Evolutionary conservation across 2,329 filamentous ascomycete species (phyloP).

Genomic region (Phyllosticta paracitricarpa): DNA sequence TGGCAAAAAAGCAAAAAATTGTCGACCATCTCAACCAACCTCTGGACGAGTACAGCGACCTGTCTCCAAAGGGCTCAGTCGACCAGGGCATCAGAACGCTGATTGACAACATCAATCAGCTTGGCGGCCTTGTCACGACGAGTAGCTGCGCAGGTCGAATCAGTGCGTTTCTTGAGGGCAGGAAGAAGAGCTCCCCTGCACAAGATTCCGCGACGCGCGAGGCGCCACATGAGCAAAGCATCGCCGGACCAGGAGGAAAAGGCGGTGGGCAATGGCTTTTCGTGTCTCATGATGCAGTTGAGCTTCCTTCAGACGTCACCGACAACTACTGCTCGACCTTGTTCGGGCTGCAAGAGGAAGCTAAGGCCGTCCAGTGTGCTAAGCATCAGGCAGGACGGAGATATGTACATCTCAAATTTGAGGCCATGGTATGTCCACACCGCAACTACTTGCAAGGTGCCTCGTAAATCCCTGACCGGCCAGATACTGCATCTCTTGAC

Average conservation of each 20-base stretch:
- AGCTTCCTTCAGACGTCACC: constrained; percentile 13
- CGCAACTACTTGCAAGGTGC: background rate
- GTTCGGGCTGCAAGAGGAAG: constrained; percentile 31
- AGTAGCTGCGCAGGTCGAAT: constrained; percentile 86
- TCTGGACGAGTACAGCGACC: constrained; percentile 63
- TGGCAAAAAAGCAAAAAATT: constrained; percentile 59
- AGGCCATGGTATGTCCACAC: constrained; percentile 66
- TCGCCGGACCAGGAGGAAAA: constrained; percentile 67
- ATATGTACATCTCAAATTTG: constrained; percentile 78
- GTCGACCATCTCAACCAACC: constrained; percentile 60
- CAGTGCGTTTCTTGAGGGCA: constrained; percentile 79
- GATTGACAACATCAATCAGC: constrained; percentile 66
- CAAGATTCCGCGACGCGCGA: constrained; percentile 14
- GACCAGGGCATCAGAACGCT: constrained; percentile 69
- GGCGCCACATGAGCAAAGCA: constrained; percentile 19
- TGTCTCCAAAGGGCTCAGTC: constrained; percentile 80
- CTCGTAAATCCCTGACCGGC: background rate
- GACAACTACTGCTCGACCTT: constrained; percentile 14
- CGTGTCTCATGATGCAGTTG: constrained; percentile 70
- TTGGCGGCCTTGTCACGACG: constrained; percentile 74
- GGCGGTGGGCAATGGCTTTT: constrained; percentile 80
- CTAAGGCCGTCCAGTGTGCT: background rate
- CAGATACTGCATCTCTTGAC: constrained; percentile 85
- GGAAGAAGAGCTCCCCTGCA: constrained; percentile 32
- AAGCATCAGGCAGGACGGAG: constrained; percentile 24